Evolutionary conservation across 441 rosid species (phyloP).

Genomic region (Pelargonium fulgidum): DNA sequence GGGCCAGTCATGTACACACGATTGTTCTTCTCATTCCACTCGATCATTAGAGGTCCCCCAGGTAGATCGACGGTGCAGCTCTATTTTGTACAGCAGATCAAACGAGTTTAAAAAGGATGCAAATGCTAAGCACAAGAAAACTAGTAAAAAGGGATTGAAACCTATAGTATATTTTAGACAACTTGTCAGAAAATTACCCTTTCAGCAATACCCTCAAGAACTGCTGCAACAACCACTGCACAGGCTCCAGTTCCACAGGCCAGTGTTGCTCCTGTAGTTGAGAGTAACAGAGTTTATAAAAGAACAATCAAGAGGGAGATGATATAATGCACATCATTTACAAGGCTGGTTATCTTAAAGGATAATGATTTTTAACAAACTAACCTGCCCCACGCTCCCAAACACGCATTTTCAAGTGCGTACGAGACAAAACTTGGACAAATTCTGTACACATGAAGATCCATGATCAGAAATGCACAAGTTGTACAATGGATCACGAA

Average conservation of each 20-base stretch:
- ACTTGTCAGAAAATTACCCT: slow-evolving; percentile 51
- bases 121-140: no score
- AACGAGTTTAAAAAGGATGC: neutral
- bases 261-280: slow-evolving; percentile 67
- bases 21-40: slow-evolving; percentile 25
- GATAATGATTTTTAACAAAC: slow-evolving; percentile 13
- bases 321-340: neutral
- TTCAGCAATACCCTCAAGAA: slow-evolving; percentile 71
- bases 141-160: neutral
- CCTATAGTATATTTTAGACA: neutral
- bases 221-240: slow-evolving; percentile 93
- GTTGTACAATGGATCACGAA: neutral
- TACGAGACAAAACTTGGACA: slow-evolving; percentile 67
- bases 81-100: slow-evolving; percentile 5
- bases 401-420: slow-evolving; percentile 89
- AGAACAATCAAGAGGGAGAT: neutral
- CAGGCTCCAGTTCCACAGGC: slow-evolving; percentile 99
- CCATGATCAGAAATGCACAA: neutral
- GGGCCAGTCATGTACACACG: slow-evolving; percentile 28
- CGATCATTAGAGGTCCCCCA: slow-evolving; percentile 27
- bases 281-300: neutral
- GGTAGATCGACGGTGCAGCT: slow-evolving; percentile 25
- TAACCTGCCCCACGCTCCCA: slow-evolving; percentile 99
- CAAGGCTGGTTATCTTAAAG: neutral
- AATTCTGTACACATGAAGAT: slow-evolving; percentile 51